These are phyloP conservation scores for Zymoseptoria brevis DNA, from an alignment of 2,329 filamentous ascomycete species.

Conservation along the genomic window DNA sequence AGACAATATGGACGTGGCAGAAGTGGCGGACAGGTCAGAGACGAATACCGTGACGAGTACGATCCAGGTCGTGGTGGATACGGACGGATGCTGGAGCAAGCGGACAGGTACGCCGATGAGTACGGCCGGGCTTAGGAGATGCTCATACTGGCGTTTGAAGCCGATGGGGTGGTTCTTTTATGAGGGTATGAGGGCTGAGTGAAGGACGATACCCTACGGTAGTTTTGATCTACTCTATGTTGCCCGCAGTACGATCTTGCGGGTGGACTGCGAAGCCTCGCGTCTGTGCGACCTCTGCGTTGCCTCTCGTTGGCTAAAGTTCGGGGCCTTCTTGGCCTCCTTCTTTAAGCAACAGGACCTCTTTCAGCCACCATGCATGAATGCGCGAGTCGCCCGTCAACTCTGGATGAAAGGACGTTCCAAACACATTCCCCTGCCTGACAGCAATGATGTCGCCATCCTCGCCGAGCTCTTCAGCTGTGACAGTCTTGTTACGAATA, in stretches of 20 bases:
- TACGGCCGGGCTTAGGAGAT: slow-evolving; percentile 8
- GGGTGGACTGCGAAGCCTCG: background rate
- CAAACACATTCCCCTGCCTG: slow-evolving; percentile 82
- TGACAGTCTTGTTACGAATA: slow-evolving; percentile 40
- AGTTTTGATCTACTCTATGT: background rate
- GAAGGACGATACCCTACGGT: slow-evolving; percentile 1
- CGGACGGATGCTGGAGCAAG: slow-evolving; percentile 65
- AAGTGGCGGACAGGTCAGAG: slow-evolving; percentile 90
- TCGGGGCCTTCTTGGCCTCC: background rate
- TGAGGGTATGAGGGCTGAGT: background rate
- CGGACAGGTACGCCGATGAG: slow-evolving; percentile 24
- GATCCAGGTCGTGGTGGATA: slow-evolving; percentile 90
- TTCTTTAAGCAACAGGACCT: slow-evolving; percentile 42
- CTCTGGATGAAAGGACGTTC: slow-evolving; percentile 93
- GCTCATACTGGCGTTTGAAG: background rate
- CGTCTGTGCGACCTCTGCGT: background rate
- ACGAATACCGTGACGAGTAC: slow-evolving; percentile 95
- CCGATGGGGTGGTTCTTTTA: background rate
- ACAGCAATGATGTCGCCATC: slow-evolving; percentile 80
- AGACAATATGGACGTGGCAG: slow-evolving; percentile 91
- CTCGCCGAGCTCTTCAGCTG: slow-evolving; percentile 40
- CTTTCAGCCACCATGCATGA: slow-evolving; percentile 84
- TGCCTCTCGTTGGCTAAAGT: background rate
- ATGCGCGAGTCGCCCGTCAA: slow-evolving; percentile 81
- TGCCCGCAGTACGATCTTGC: background rate